Evolutionary conservation across 2,329 filamentous ascomycete species (phyloP), one percentile per base, ranked within the genome.

Genomic region (Pseudodiploospora longispora): DNA sequence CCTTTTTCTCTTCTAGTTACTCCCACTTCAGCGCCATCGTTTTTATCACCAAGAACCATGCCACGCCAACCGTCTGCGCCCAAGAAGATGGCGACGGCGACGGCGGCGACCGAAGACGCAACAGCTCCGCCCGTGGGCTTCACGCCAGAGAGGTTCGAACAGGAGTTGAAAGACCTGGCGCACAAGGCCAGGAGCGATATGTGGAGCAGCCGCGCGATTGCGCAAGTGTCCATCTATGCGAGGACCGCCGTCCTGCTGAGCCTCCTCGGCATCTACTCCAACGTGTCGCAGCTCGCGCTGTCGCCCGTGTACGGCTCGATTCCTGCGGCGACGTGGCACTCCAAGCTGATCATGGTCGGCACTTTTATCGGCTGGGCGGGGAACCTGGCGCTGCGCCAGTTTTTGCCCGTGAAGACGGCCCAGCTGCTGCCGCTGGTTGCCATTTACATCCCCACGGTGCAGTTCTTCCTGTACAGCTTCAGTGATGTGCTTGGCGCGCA

Each of bases 261-360:
- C 32, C 50, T 67, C 30, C 52, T 66, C 37, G 85, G 82, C 37
- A 59, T 82, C 36, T 80, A 76, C 48, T 82, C 84, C 38, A 80
- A 82, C 50, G 76, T 84, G 46, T 91, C 86, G 1, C 80, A 87
- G 59, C 72, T 89, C 50, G 82, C 78, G 34, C 72, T 97, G 31
- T 86, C 88, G 19, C 93, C 93, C 2, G 85, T 94, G 8, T 97
- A 94, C 64, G 93, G 93, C 42, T 81, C 83, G 10, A 86, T 95
- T 33, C 86, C 91, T 1, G 73, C 88, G 1, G 75, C 78, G 1
- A 71, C 83, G 52, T 85, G 83, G 62, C 91, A 96, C 61, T 67
- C 73, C 41, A 76, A 77, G 58, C 74, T 81, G 48, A 69, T 88
- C 50, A 80, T 80, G 54, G 68, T 76, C 4, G 81, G 79, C 29